A percentile compares a stretch with the other conserved stretches of the same genome.
Conservation (phyloP, 2,329 filamentous ascomycete genomes). For the Aulographum hederae region DNA sequence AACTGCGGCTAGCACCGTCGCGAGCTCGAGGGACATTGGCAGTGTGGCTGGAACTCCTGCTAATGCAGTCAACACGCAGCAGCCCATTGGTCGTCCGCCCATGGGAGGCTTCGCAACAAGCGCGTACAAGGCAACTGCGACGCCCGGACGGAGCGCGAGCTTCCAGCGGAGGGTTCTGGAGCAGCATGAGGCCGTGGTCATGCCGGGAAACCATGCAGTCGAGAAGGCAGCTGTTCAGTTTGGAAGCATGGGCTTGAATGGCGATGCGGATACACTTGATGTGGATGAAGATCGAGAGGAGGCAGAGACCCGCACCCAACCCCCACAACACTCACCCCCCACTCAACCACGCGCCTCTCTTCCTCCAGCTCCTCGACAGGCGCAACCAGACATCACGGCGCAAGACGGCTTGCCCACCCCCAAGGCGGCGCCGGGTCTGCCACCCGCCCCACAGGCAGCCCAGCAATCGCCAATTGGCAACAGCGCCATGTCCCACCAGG, state of each 20-base stretch:
- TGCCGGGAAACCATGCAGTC: constrained; percentile 92
- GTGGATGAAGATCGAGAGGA: constrained; percentile 92
- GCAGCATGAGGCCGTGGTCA: constrained; percentile 93
- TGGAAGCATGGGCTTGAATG: constrained; percentile 82
- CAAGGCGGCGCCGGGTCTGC: constrained; percentile 42
- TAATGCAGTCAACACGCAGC: constrained; percentile 46
- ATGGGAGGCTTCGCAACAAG: constrained; percentile 63
- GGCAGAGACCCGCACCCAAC: constrained; percentile 82
- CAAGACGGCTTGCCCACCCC: constrained; percentile 27
- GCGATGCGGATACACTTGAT: constrained; percentile 45
- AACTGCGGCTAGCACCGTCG: constrained; percentile 75
- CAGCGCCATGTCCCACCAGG: constrained; percentile 33
- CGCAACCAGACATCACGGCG: constrained; percentile 5
- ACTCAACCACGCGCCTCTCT: constrained; percentile 71
- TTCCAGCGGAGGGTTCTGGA: constrained; percentile 77
- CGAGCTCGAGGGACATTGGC: constrained; percentile 61
- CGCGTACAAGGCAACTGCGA: constrained; percentile 60
- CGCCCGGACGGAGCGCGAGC: constrained; percentile 46
- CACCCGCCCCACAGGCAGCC: constrained; percentile 38
- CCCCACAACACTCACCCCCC: constrained; percentile 81
- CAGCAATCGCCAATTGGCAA: constrained; percentile 24
- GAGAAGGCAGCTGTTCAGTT: constrained; percentile 91
- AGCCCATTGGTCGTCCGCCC: constrained; percentile 42
- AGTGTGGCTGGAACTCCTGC: constrained; percentile 21
- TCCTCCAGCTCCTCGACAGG: constrained; percentile 45